Percentiles rank a stretch among this genome's conserved stretches.
phyloP scores from a whole-genome alignment of 2,329 filamentous ascomycete genomes.

The Cryphonectria carpinicola region DNA sequence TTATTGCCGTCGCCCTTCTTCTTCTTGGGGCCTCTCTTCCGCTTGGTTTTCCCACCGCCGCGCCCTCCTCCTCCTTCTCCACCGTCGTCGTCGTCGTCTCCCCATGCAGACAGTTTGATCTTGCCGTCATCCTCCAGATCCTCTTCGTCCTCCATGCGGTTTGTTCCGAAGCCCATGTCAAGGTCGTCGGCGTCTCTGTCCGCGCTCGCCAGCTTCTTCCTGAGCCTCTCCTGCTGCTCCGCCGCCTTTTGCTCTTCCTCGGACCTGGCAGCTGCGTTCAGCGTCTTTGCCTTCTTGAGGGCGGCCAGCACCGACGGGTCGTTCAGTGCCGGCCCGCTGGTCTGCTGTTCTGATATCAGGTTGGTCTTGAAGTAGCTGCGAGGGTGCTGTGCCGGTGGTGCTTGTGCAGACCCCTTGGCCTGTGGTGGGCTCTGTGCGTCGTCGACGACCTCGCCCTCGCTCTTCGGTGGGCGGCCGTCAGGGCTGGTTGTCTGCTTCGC shows the following conservation, averaged over 20 bases:
- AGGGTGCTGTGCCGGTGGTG: slow-evolving; percentile 39
- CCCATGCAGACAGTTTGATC: slow-evolving; percentile 71
- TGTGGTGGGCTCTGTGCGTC: slow-evolving; percentile 32
- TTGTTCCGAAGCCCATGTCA: slow-evolving; percentile 92
- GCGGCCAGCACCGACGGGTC: slow-evolving; percentile 83
- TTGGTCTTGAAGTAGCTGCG: slow-evolving; percentile 68
- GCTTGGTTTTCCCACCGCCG: slow-evolving; percentile 55
- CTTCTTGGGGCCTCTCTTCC: slow-evolving; percentile 75
- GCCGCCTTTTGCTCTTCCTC: slow-evolving; percentile 47
- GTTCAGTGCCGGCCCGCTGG: slow-evolving; percentile 60
- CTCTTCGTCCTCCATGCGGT: slow-evolving; percentile 84
- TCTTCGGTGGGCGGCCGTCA: slow-evolving; percentile 14
- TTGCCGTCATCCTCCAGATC: slow-evolving; percentile 70
- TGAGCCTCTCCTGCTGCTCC: slow-evolving; percentile 67
- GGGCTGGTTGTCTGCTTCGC: slow-evolving; percentile 31
- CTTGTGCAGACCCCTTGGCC: slow-evolving; percentile 38
- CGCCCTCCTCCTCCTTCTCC: slow-evolving; percentile 51
- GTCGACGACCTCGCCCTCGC: slow-evolving; percentile 30
- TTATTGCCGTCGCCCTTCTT: slow-evolving; percentile 79
- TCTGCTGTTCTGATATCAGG: slow-evolving; percentile 56
- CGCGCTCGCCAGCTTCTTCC: slow-evolving; percentile 72
- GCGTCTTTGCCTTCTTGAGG: slow-evolving; percentile 78
- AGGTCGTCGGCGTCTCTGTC: slow-evolving; percentile 87
- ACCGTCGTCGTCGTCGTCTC: slow-evolving; percentile 46
- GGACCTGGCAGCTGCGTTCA: slow-evolving; percentile 53